phyloP scores from a whole-genome alignment of 1,284 basidiomycete genomes.

The Cystobasidium sp. region DNA sequence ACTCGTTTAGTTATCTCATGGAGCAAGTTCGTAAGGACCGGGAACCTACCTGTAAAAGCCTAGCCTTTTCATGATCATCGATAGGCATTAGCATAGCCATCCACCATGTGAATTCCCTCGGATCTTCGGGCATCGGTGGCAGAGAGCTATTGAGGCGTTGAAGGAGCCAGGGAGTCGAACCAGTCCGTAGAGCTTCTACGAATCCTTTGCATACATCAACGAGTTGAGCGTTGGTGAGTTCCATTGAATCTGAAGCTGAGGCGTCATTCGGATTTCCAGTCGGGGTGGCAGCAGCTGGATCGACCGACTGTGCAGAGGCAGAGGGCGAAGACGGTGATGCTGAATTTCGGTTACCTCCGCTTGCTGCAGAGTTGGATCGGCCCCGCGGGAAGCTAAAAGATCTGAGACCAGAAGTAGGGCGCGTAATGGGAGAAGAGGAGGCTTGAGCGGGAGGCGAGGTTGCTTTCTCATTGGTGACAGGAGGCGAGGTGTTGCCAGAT shows the following conservation, averaged over 20 bases:
- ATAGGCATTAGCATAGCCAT: conserved; percentile 91
- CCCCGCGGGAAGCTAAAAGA: neutral
- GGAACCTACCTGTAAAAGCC: conserved; percentile 69
- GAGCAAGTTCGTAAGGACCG: too few species aligned
- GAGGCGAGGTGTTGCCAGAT: neutral
- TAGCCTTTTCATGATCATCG: conserved; percentile 89
- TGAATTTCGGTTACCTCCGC: neutral
- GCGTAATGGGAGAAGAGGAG: neutral
- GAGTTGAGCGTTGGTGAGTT: conserved; percentile 65
- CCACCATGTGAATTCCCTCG: conserved; percentile 80
- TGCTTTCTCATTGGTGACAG: conserved; percentile 1
- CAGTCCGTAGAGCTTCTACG: conserved; percentile 75
- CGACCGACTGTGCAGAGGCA: neutral
- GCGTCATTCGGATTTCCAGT: conserved; percentile 46
- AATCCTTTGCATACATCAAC: conserved; percentile 78
- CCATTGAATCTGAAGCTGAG: conserved; percentile 54
- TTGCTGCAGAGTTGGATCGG: conserved; percentile 3
- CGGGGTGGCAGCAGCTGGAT: conserved; percentile 35
- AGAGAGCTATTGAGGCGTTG: conserved; percentile 78
- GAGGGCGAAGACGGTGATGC: neutral
- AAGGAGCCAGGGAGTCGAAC: conserved; percentile 87
- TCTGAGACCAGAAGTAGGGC: conserved; percentile 6
- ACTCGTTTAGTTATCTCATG: neutral
- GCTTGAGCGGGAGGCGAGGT: neutral
- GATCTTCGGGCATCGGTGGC: conserved; percentile 66